Evolutionary conservation across 1,284 basidiomycete genomes (phyloP).

Genomic region (Waitea zeae): DNA sequence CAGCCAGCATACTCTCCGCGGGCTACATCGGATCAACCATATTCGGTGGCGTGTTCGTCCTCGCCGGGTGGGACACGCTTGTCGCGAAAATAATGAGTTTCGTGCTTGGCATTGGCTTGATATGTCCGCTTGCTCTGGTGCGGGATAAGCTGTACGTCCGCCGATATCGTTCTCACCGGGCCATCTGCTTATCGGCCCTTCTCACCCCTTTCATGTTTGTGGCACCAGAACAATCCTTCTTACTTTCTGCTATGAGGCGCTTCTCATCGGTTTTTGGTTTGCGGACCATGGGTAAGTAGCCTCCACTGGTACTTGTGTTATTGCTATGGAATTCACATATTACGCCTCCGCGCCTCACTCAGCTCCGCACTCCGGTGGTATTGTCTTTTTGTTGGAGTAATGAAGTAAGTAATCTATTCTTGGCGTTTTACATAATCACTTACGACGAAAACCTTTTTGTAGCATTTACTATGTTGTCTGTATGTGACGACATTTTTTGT

Average conservation of each 20-base stretch:
- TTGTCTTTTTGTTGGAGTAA: constrained; percentile 63
- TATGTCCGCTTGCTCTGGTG: constrained; percentile 61
- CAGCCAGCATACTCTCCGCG: constrained; percentile 48
- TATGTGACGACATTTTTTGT: constrained; percentile 17
- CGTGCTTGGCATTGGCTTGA: constrained; percentile 55
- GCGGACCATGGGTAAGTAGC: constrained; percentile 56
- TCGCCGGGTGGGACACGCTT: constrained; percentile 65
- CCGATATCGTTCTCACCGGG: constrained; percentile 2
- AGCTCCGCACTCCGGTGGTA: constrained; percentile 62
- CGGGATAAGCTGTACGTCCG: constrained; percentile 58
- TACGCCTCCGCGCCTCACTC: too few species aligned
- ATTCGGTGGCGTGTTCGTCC: constrained; percentile 59
- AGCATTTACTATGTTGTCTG: constrained; percentile 67
- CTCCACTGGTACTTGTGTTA: constrained; percentile 2
- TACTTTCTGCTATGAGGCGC: constrained; percentile 53
- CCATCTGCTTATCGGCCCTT: background rate
- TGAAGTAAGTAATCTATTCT: constrained; percentile 77
- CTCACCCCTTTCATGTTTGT: too few species aligned
- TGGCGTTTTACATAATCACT: constrained; percentile 3
- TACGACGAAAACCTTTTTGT: constrained; percentile 5
- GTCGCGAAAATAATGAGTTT: constrained; percentile 73
- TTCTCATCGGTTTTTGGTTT: constrained; percentile 74
- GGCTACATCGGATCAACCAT: constrained; percentile 69
- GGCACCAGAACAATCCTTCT: constrained; percentile 66
- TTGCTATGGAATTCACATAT: constrained; percentile 1